Evolutionary conservation across 805 yeast genomes (phyloP), one percentile per base, ranked within the genome.

Genomic region (Yamadazyma olivae): DNA sequence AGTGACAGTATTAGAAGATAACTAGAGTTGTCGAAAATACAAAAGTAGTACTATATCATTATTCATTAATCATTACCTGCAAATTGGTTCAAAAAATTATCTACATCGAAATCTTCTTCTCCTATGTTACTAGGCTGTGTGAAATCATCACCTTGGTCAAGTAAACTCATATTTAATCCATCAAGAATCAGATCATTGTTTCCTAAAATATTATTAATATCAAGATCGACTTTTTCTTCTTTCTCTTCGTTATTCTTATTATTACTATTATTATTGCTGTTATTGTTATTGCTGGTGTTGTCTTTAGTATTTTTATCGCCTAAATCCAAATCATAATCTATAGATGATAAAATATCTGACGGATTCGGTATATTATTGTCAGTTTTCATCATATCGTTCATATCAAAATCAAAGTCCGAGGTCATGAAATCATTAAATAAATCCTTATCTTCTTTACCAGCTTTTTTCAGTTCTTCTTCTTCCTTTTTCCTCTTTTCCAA

Each of bases 101-200:
- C 74, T 24, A 67, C 74, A 40, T 67, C 72, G 46, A 67, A 67
- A 35, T 66, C 72, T 37, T 65, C 72, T 22, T 63, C 68, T n/a
- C 43, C 45, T 13, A 46, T 50, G 16, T 45, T 48, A 5, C 17
- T 15, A 13, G 26, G 36, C 9, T 32, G 37, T 18, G 18, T 32
- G n/a, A n/a, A n/a, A n/a, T n/a, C n/a, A 19, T 35, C 45, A 6
- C 44, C 41, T 19, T 41, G 39, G 20, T 61, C 66, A 23, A 66
- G 47, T 35, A 67, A 45, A 36, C 59, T 57, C 70, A 64, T 65
- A 39, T 66, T 64, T 28, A 67, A 48, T 5, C 70, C 74, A 38
- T 67, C 71, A 15, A 67, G 46, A n/a, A 65, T 47, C 56, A 61
- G 64, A 41, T 61, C 67, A 38, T 61, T 67, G 36, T 57, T 64